Conservation (phyloP, 306 rosid genomes). For the Urtica urens region DNA sequence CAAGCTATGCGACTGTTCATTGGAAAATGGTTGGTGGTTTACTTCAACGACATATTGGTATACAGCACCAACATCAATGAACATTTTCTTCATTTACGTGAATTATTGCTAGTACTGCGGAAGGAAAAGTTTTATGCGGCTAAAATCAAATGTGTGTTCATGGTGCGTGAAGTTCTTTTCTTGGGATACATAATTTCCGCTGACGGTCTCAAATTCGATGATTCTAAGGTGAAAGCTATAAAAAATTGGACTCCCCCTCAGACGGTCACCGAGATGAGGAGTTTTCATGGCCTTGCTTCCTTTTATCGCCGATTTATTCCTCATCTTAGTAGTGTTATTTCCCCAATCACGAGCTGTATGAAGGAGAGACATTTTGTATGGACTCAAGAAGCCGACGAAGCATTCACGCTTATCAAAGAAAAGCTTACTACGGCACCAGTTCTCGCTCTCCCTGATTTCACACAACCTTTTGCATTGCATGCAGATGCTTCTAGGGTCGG, state of each 20-base stretch:
- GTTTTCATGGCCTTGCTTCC: slow-evolving; percentile 6
- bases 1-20: not conserved
- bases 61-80: not conserved
- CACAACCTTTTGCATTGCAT: not conserved
- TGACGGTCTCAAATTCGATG: not conserved
- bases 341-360: slow-evolving; percentile 1
- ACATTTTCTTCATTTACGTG: not conserved
- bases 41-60: slow-evolving; percentile 7
- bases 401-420: not conserved
- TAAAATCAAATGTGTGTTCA: not conserved
- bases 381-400: no score
- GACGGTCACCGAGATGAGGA: not conserved
- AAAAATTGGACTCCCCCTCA: not conserved
- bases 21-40: not conserved
- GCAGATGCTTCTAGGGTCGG: not conserved
- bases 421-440: not conserved
- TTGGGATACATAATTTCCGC: not conserved
- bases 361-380: not conserved
- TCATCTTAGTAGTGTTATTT: not conserved
- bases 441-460: not conserved
- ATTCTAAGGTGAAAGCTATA: not conserved
- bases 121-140: not conserved
- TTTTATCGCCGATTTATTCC: not conserved
- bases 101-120: not conserved
- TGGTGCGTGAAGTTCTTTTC: not conserved